phyloP scores from a whole-genome alignment of 768 basidiomycete genomes.

The Tulasnella sp. region DNA sequence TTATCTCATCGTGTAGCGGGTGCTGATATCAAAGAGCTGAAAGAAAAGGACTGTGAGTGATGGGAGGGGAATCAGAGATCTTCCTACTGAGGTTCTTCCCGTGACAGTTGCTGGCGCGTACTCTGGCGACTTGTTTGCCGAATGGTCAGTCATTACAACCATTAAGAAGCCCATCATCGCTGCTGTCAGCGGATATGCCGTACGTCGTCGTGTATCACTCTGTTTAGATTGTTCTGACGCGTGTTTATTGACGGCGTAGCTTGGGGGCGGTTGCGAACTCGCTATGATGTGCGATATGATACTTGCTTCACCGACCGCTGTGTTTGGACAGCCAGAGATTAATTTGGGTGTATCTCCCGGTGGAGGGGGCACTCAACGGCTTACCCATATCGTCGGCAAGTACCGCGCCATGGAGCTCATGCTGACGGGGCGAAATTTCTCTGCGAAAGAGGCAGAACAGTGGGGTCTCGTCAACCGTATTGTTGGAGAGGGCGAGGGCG shows the following conservation, averaged over 20 bases:
- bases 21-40: conserved; percentile 42
- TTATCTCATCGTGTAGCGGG: conserved; percentile 26
- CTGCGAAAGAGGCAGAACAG: conserved; percentile 34
- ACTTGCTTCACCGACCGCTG: conserved; percentile 32
- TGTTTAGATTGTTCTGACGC: no score
- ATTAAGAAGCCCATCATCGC: conserved; percentile 38
- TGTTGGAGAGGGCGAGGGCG: conserved; percentile 33
- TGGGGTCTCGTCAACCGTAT: conserved; percentile 40
- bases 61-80: no score
- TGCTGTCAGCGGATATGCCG: conserved; percentile 37
- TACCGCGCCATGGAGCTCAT: conserved; percentile 46
- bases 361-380: conserved; percentile 35
- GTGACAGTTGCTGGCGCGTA: conserved; percentile 52
- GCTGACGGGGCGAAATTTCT: conserved; percentile 37
- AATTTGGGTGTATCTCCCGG: conserved; percentile 38
- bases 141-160: conserved; percentile 47
- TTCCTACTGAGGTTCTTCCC: no score
- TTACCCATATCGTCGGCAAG: conserved; percentile 35
- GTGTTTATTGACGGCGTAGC: conserved; percentile 22
- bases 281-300: conserved; percentile 40
- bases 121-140: conserved; percentile 63
- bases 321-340: conserved; percentile 39
- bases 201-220: conserved; percentile 22
- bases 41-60: conserved; percentile 32
- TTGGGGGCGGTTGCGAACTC: conserved; percentile 40